Conservation (phyloP, 2,329 filamentous ascomycete species). For the Rutstroemia sp. region DNA sequence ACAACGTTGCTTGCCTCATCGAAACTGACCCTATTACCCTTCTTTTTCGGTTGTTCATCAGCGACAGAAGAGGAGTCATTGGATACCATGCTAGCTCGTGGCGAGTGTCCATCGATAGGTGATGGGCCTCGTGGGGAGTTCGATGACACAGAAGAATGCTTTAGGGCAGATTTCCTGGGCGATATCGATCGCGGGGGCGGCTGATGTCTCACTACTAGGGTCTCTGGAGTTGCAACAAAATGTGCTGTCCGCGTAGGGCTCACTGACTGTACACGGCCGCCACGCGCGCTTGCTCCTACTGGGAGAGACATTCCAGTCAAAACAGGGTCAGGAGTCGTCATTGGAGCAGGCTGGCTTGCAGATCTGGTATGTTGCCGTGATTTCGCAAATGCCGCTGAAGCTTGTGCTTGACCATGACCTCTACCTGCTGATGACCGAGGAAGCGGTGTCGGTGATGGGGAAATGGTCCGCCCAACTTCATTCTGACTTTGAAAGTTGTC, state of each 20-base stretch:
- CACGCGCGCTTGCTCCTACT: slow-evolving; percentile 20
- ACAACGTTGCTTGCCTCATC: slow-evolving; percentile 52
- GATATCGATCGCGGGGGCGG: slow-evolving; percentile 66
- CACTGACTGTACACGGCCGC: slow-evolving; percentile 33
- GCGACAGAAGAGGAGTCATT: slow-evolving; percentile 27
- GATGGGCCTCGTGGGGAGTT: slow-evolving; percentile 47
- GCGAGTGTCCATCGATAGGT: slow-evolving; percentile 32
- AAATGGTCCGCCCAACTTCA: slow-evolving; percentile 14
- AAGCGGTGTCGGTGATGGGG: slow-evolving; percentile 22
- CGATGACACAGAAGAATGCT: slow-evolving; percentile 39
- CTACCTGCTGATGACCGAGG: slow-evolving; percentile 20
- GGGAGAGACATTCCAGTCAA: slow-evolving; percentile 15
- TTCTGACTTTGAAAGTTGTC: slow-evolving; percentile 9
- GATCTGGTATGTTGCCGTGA: slow-evolving; percentile 17
- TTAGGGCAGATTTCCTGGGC: slow-evolving; percentile 70
- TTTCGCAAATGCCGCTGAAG: slow-evolving; percentile 19
- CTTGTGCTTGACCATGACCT: slow-evolving; percentile 19
- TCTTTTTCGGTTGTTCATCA: slow-evolving; percentile 42
- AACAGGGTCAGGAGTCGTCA: slow-evolving; percentile 1
- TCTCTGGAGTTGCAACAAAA: slow-evolving; percentile 53
- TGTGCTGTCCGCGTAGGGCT: slow-evolving; percentile 63
- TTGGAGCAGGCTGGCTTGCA: slow-evolving; percentile 19
- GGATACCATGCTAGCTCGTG: slow-evolving; percentile 36
- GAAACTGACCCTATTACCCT: slow-evolving; percentile 69
- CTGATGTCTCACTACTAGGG: slow-evolving; percentile 53